Percentiles rank a stretch among this genome's conserved stretches.
Conservation (phyloP, 2,329 filamentous ascomycete species). For the Endothia cerciana region DNA sequence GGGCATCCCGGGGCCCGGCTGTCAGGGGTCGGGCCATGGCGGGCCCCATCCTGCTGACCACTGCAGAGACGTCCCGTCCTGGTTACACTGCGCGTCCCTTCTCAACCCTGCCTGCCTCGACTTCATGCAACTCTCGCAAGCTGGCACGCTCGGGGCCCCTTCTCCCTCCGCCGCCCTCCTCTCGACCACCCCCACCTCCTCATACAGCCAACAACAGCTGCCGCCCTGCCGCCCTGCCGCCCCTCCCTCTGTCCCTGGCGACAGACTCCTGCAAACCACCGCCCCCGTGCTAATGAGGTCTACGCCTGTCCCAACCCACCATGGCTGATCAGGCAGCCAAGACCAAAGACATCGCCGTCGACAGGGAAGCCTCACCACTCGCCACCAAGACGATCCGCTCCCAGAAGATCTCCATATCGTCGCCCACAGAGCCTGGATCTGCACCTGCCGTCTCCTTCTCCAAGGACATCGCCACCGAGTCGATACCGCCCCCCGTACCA, state of each 20-base stretch:
- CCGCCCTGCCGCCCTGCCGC: background rate
- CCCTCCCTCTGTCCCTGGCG: background rate
- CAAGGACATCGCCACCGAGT: slow-evolving; percentile 37
- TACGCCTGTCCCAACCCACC: slow-evolving; percentile 36
- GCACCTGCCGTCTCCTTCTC: slow-evolving; percentile 33
- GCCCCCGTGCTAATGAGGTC: slow-evolving; percentile 23
- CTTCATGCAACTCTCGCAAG: slow-evolving; percentile 7
- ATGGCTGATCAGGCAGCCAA: slow-evolving; percentile 49
- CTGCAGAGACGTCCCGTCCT: background rate
- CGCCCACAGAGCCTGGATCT: slow-evolving; percentile 36
- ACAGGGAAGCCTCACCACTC: slow-evolving; percentile 40
- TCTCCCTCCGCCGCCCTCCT: background rate
- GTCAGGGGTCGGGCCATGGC: background rate
- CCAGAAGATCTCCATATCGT: slow-evolving; percentile 53
- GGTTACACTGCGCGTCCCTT: slow-evolving; percentile 5
- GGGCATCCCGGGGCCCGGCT: slow-evolving; percentile 4
- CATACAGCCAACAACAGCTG: background rate
- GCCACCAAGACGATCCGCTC: slow-evolving; percentile 54
- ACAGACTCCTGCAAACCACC: background rate
- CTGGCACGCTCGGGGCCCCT: background rate
- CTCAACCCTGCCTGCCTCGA: background rate
- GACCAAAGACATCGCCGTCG: slow-evolving; percentile 30
- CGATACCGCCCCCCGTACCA: slow-evolving; percentile 43
- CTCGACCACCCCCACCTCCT: background rate
- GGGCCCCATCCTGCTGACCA: slow-evolving; percentile 6